Evolutionary conservation across 129 eudicot species (phyloP), one percentile per base, ranked within the genome.

Genomic region (sunflower (Helianthus annuus)): DNA sequence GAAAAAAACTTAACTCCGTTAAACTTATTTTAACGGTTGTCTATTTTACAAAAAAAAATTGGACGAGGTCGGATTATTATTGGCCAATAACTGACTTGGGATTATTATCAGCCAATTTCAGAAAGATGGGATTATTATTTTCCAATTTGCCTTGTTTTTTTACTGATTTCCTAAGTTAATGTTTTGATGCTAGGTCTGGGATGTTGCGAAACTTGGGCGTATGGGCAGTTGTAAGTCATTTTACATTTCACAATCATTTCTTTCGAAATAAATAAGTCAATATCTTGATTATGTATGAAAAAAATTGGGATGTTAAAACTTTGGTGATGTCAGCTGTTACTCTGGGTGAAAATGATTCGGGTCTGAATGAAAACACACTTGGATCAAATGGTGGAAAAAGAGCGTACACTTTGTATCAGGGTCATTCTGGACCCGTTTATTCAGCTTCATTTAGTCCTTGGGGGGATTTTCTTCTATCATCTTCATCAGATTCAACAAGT

Each of bases 401-500:
- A 76, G 63, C 89, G 9, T 95, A 95, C 80, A 81, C 96, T 16
- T 81, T 88, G 74, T 86, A 85, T 69, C 91, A 80, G 51, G 99
- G 99, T 68, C 99, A 95, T 79, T 85, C 99, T 51, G 99, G 99
- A 36, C 97, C 99, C 11, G 87, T 95, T 75, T 87, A 95, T 83
- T 84, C 99, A 27, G 89, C 94, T 58, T 75, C 88, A 10, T 95
- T 90, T 78, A 88, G 97, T 79, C 99, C 99, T 9, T 76, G 78
- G 56, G 97, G 96, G 63, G 99, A 95, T 95, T 91, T 86, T 70
- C 83, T 95, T 82, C 84, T 95, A 63, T 95, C 99, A 36, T 95
- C 99, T 55, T 95, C 99, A 85, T 85, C 99, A 54, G 99, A 95
- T 87, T 86, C 97, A 40, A 93, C 98, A 70, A 83, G 96, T 85